These are phyloP conservation scores for Cystofilobasidium bisporidii DNA, from an alignment of 768 basidiomycete genomes.

Conservation along the genomic window DNA sequence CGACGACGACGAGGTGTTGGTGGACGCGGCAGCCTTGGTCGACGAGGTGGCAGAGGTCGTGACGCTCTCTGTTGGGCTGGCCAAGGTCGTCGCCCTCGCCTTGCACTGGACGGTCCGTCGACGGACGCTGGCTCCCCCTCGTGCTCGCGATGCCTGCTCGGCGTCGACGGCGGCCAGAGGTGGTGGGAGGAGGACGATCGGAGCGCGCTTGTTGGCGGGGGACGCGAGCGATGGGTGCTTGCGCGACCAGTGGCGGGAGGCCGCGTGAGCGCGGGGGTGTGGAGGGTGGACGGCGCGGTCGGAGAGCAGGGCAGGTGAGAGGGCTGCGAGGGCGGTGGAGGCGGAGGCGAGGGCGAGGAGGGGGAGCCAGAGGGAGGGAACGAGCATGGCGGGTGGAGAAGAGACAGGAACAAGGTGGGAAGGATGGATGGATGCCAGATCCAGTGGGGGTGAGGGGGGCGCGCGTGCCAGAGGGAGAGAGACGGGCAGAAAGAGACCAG, in stretches of 20 bases:
- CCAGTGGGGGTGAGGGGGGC: no score
- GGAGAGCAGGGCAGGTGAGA: no score
- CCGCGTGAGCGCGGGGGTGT: no score
- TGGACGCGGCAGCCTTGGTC: background rate
- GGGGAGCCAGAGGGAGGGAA: slow-evolving; percentile 6
- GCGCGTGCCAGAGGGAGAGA: no score
- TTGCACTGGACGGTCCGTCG: background rate
- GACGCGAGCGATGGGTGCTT: background rate
- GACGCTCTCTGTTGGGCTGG: background rate
- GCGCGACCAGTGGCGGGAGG: background rate
- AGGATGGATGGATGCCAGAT: no score
- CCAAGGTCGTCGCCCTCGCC: background rate
- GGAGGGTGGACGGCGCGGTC: no score
- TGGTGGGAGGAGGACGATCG: no score
- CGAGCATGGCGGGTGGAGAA: background rate
- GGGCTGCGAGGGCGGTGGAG: background rate
- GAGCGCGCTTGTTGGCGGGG: no score
- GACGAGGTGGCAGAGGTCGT: background rate
- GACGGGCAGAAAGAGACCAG: no score
- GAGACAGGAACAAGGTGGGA: no score
- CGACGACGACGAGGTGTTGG: background rate
- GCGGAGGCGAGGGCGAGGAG: background rate
- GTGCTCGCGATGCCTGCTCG: no score
- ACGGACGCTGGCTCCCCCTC: background rate
- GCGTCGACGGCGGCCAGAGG: background rate